Evolutionary conservation across 371 early-diverging fungal genomes (phyloP).

Genomic region (Mucor ambiguus): DNA sequence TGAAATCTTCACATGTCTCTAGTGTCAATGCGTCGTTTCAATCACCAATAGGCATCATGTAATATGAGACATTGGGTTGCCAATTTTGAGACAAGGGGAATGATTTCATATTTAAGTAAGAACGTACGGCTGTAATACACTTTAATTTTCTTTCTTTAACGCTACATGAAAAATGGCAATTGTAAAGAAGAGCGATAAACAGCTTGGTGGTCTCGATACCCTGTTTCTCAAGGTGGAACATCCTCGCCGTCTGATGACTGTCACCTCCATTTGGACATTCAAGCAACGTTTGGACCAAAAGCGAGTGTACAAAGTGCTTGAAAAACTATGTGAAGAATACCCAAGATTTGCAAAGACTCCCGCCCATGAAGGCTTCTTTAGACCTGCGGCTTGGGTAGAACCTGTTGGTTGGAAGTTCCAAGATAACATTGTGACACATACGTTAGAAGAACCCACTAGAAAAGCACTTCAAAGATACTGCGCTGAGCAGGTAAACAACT

Average conservation of each 20-base stretch:
- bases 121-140: background rate
- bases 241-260: conserved; percentile 37
- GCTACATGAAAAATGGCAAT: background rate
- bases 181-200: conserved; percentile 5
- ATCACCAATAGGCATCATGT: background rate
- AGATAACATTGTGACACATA: conserved; percentile 25
- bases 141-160: background rate
- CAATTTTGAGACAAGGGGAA: conserved; percentile 4
- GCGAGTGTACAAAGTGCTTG: conserved; percentile 18
- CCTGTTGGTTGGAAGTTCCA: conserved; percentile 21
- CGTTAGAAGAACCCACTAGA: conserved; percentile 25
- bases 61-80: conserved; percentile 4
- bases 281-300: conserved; percentile 19
- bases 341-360: conserved; percentile 33
- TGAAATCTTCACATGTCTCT: background rate
- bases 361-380: conserved; percentile 17
- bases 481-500: conserved; percentile 17
- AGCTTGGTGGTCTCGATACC: conserved; percentile 32
- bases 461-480: conserved; percentile 28
- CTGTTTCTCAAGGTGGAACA: conserved; percentile 34
- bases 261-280: conserved; percentile 39
- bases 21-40: background rate
- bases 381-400: conserved; percentile 26
- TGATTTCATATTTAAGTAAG: conserved; percentile 5
- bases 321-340: conserved; percentile 23